Conservation (phyloP, 768 basidiomycete genomes). For the Trametopsis cervina region DNA sequence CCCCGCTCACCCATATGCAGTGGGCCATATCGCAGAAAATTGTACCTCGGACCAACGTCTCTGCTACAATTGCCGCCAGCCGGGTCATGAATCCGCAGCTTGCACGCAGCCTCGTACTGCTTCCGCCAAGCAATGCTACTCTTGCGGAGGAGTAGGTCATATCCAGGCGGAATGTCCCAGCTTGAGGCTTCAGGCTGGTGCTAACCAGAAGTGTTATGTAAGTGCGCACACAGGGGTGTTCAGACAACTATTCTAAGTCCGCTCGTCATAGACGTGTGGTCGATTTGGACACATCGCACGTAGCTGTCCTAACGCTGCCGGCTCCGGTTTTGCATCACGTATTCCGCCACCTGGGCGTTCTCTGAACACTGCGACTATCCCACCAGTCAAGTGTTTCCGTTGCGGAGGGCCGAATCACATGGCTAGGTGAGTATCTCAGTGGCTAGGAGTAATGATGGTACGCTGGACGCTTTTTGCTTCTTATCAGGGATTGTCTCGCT, state of each 20-base stretch:
- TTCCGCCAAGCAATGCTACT: conserved; percentile 87
- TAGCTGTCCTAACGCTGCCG: conserved; percentile 51
- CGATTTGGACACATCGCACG: conserved; percentile 81
- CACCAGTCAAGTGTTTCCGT: conserved; percentile 83
- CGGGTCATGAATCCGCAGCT: conserved; percentile 88
- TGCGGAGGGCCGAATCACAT: conserved; percentile 88
- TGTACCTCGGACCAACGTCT: conserved; percentile 84
- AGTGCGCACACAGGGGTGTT: conserved; percentile 20
- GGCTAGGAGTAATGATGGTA: background rate
- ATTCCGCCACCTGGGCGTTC: conserved; percentile 68
- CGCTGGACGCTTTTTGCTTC: background rate
- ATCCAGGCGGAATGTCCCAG: conserved; percentile 85
- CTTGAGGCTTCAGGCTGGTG: conserved; percentile 52
- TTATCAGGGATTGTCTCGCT: conserved; percentile 72
- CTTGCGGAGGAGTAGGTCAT: conserved; percentile 88
- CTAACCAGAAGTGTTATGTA: conserved; percentile 80
- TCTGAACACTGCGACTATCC: conserved; percentile 69
- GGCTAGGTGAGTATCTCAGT: conserved; percentile 47
- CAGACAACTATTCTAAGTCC: background rate
- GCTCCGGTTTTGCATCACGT: conserved; percentile 54
- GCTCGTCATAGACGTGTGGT: conserved; percentile 56
- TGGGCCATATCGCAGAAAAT: conserved; percentile 90
- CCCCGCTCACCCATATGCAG: conserved; percentile 31
- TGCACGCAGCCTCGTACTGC: conserved; percentile 81
- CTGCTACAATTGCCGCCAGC: conserved; percentile 92